These are phyloP conservation scores for Trichoderma endophyticum DNA, from an alignment of 2,329 filamentous ascomycete species.

Conservation along the genomic window DNA sequence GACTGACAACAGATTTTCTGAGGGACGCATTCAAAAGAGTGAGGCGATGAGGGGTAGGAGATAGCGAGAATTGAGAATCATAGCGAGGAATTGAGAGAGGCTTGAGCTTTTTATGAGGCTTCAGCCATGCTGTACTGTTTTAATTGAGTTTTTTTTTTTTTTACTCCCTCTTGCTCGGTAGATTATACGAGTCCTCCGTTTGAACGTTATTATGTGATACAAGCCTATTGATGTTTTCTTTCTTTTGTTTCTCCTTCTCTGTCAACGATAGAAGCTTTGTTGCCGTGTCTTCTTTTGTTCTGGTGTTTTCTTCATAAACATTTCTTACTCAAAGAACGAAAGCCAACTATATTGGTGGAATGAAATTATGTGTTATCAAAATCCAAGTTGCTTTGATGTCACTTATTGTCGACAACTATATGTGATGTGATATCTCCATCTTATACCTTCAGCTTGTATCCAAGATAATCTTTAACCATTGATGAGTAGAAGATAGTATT, in stretches of 20 bases:
- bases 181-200: neutral
- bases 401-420: neutral
- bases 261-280: neutral
- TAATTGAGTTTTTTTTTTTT: neutral
- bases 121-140: neutral
- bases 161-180: neutral
- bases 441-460: neutral
- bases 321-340: neutral
- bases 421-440: neutral
- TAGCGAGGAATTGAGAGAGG: conserved; percentile 2
- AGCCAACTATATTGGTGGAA: neutral
- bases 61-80: neutral
- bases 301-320: neutral
- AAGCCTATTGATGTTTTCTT: neutral
- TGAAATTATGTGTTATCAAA: neutral
- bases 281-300: neutral
- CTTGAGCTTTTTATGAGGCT: neutral
- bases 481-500: neutral
- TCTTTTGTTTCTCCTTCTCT: neutral
- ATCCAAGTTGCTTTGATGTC: neutral
- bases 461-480: neutral
- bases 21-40: neutral
- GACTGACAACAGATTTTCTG: neutral
- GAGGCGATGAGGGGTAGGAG: neutral
- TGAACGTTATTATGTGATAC: neutral